These are phyloP conservation scores for Jimgerdemannia lactiflua DNA, from an alignment of 192 early-diverging fungal species.

Conservation along the genomic window DNA sequence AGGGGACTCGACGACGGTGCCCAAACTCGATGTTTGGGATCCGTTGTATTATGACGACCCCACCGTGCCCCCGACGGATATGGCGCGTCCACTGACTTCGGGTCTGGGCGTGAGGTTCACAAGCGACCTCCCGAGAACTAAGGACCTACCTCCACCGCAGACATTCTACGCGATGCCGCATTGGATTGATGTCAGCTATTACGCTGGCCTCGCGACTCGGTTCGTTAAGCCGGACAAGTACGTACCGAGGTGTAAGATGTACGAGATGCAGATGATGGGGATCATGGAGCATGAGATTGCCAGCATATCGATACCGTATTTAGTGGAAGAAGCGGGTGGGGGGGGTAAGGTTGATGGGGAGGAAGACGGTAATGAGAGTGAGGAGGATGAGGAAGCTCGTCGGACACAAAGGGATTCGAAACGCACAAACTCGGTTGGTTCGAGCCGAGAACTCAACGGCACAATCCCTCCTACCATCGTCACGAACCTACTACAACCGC, in stretches of 20 bases:
- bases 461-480: background rate
- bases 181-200: constrained; percentile 94
- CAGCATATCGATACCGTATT: constrained; percentile 48
- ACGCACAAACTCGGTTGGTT: too few relatives aligned
- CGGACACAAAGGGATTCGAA: too few relatives aligned
- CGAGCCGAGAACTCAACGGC: too few relatives aligned
- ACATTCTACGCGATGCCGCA: constrained; percentile 73
- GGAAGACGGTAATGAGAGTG: background rate
- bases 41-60: constrained; percentile 46
- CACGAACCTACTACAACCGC: background rate
- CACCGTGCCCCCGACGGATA: too few relatives aligned
- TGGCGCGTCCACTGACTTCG: background rate
- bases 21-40: constrained; percentile 33
- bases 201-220: constrained; percentile 47
- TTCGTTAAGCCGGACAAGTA: constrained; percentile 56
- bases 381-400: background rate
- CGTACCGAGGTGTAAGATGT: constrained; percentile 74
- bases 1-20: constrained; percentile 10
- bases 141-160: constrained; percentile 1
- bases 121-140: background rate
- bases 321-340: constrained; percentile 21
- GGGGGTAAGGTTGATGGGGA: background rate
- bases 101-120: background rate
- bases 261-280: constrained; percentile 83
- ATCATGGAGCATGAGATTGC: constrained; percentile 63